Evolutionary conservation across 257 asterid species (phyloP).

Genomic region (Marsdenia floribunda): DNA sequence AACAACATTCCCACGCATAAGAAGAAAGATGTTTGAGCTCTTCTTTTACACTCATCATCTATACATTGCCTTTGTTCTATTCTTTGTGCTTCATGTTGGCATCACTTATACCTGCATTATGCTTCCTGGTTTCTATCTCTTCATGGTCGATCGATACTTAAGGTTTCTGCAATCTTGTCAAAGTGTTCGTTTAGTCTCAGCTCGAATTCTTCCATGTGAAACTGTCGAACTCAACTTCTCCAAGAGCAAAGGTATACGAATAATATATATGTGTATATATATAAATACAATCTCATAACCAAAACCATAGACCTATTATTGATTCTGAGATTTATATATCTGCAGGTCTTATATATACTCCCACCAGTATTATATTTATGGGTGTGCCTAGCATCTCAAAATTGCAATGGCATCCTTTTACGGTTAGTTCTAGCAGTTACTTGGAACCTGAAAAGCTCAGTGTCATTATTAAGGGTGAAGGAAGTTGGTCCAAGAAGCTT

Average conservation of each 20-base stretch:
- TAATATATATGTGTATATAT: neutral
- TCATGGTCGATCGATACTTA: slow-evolving; percentile 63
- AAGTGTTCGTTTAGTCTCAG: slow-evolving; percentile 51
- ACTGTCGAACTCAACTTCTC: slow-evolving; percentile 72
- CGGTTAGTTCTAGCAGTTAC: slow-evolving; percentile 59
- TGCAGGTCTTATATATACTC: slow-evolving; percentile 49
- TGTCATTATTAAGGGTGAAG: slow-evolving; percentile 61
- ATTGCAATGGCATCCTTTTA: slow-evolving; percentile 94
- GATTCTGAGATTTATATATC: no score
- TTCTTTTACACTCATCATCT: slow-evolving; percentile 82
- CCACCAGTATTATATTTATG: slow-evolving; percentile 74
- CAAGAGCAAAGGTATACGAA: slow-evolving; percentile 42
- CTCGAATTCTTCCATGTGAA: slow-evolving; percentile 55
- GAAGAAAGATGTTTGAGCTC: slow-evolving; percentile 73
- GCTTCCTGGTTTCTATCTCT: slow-evolving; percentile 89
- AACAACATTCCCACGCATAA: slow-evolving; percentile 54
- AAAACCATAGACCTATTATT: no score
- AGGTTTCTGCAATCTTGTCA: slow-evolving; percentile 69
- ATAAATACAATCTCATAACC: no score
- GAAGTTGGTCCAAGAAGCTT: slow-evolving; percentile 73
- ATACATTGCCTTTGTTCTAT: slow-evolving; percentile 59
- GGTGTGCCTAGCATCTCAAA: slow-evolving; percentile 71
- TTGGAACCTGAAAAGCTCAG: slow-evolving; percentile 68
- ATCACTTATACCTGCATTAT: slow-evolving; percentile 39
- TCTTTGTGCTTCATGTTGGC: slow-evolving; percentile 76